A percentile compares a stretch with the other conserved stretches of the same genome.
phyloP scores from a whole-genome alignment of 2,329 filamentous ascomycete genomes.

The Lachnellula arida region DNA sequence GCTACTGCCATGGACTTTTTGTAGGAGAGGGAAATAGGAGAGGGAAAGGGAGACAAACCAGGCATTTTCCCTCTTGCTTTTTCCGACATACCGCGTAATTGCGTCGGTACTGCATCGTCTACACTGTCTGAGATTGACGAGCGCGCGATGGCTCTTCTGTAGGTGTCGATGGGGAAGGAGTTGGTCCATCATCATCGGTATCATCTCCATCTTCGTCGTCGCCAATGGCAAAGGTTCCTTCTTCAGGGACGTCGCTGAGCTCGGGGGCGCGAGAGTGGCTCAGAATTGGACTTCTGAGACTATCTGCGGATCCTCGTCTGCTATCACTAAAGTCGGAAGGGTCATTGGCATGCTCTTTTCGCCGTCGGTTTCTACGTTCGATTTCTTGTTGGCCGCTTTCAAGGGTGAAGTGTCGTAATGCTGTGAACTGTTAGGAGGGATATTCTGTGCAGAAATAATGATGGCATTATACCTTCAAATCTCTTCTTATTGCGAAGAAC shows the following conservation, averaged over 20 bases:
- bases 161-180: slow-evolving; percentile 58
- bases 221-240: slow-evolving; percentile 86
- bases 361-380: slow-evolving; percentile 67
- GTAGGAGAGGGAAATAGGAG: neutral
- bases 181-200: slow-evolving; percentile 47
- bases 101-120: slow-evolving; percentile 76
- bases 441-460: neutral
- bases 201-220: slow-evolving; percentile 65
- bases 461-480: slow-evolving; percentile 52
- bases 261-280: slow-evolving; percentile 49
- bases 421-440: slow-evolving; percentile 31
- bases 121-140: slow-evolving; percentile 62
- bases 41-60: slow-evolving; percentile 16
- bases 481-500: slow-evolving; percentile 75
- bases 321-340: slow-evolving; percentile 39
- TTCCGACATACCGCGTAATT: slow-evolving; percentile 90
- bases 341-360: slow-evolving; percentile 57
- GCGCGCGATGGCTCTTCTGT: slow-evolving; percentile 59
- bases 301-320: slow-evolving; percentile 61
- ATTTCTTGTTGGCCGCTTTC: slow-evolving; percentile 92
- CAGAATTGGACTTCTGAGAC: slow-evolving; percentile 56
- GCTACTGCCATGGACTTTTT: neutral
- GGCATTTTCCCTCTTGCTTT: slow-evolving; percentile 97
- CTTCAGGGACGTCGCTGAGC: slow-evolving; percentile 67
- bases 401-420: slow-evolving; percentile 79